phyloP scores from a whole-genome alignment of 2,329 filamentous ascomycete species.

The Macroventuria anomochaeta region DNA sequence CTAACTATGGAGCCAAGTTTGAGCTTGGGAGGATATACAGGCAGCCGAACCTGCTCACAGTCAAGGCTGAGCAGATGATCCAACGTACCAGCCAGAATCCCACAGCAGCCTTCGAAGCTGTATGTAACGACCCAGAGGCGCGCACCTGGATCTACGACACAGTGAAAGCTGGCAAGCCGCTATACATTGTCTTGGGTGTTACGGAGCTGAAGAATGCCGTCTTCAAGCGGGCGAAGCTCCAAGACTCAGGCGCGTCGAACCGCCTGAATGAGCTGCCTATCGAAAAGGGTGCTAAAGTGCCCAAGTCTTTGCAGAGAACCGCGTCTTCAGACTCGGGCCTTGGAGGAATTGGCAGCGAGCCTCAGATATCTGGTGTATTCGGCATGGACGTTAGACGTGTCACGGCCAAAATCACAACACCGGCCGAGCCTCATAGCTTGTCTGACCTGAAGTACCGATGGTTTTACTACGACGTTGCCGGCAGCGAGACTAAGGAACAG shows the following conservation, averaged over 20 bases:
- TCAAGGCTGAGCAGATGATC: slow-evolving; percentile 48
- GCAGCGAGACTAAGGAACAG: slow-evolving; percentile 40
- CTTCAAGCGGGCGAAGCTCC: slow-evolving; percentile 47
- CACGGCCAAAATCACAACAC: slow-evolving; percentile 39
- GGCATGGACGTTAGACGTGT: slow-evolving; percentile 47
- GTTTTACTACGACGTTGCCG: slow-evolving; percentile 45
- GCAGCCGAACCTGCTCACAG: slow-evolving; percentile 47
- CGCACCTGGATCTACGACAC: slow-evolving; percentile 41
- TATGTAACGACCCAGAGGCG: slow-evolving; percentile 44
- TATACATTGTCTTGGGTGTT: slow-evolving; percentile 46
- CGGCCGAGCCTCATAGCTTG: slow-evolving; percentile 42
- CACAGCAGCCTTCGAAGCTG: slow-evolving; percentile 38
- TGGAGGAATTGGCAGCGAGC: slow-evolving; percentile 39
- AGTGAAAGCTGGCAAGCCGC: slow-evolving; percentile 36
- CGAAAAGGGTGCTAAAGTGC: slow-evolving; percentile 43
- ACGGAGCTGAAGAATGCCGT: slow-evolving; percentile 49
- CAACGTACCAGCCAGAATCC: slow-evolving; percentile 43
- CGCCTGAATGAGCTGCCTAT: slow-evolving; percentile 43
- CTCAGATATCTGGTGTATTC: slow-evolving; percentile 45
- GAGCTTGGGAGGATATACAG: slow-evolving; percentile 47
- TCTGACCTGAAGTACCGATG: slow-evolving; percentile 43
- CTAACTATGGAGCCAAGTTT: slow-evolving; percentile 49
- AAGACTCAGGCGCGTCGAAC: slow-evolving; percentile 45
- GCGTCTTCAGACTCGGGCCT: slow-evolving; percentile 30
- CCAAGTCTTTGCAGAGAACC: slow-evolving; percentile 33